These are phyloP conservation scores for Cytidiella melzeri DNA, from an alignment of 768 basidiomycete species.

Conservation along the genomic window DNA sequence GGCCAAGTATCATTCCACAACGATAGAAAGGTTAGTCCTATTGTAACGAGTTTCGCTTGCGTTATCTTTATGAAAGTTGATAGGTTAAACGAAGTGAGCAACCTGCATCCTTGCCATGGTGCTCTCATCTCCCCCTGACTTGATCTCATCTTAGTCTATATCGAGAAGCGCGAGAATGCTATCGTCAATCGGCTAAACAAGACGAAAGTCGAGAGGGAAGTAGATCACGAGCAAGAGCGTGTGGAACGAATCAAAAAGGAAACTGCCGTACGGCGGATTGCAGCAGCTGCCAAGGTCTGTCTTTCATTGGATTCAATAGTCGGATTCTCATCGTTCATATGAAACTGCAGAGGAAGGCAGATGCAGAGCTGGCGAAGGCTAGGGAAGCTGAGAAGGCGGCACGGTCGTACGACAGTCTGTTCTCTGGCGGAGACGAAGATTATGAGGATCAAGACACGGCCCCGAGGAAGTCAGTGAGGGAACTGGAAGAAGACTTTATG, in stretches of 20 bases:
- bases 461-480: constrained; percentile 55
- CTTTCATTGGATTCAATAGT: too few relatives aligned
- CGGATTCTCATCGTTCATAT: neutral
- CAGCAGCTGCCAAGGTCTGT: constrained; percentile 62
- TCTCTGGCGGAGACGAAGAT: constrained; percentile 55
- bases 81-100: constrained; percentile 74
- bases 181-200: constrained; percentile 93
- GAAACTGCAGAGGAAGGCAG: constrained; percentile 62
- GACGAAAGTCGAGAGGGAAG: constrained; percentile 77
- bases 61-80: too few relatives aligned
- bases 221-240: constrained; percentile 88
- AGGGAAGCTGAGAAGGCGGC: constrained; percentile 86
- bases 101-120: too few relatives aligned
- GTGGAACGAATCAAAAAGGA: constrained; percentile 79
- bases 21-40: constrained; percentile 64
- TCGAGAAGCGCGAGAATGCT: constrained; percentile 75
- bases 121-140: too few relatives aligned
- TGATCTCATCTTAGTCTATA: constrained; percentile 51
- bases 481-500: constrained; percentile 89
- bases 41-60: too few relatives aligned
- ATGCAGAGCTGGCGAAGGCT: constrained; percentile 63
- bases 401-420: constrained; percentile 79
- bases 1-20: constrained; percentile 94
- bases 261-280: constrained; percentile 52
- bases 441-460: constrained; percentile 33